These are phyloP conservation scores for Endotrypanum monterogeii DNA, from an alignment of 208 protist species.

Conservation along the genomic window DNA sequence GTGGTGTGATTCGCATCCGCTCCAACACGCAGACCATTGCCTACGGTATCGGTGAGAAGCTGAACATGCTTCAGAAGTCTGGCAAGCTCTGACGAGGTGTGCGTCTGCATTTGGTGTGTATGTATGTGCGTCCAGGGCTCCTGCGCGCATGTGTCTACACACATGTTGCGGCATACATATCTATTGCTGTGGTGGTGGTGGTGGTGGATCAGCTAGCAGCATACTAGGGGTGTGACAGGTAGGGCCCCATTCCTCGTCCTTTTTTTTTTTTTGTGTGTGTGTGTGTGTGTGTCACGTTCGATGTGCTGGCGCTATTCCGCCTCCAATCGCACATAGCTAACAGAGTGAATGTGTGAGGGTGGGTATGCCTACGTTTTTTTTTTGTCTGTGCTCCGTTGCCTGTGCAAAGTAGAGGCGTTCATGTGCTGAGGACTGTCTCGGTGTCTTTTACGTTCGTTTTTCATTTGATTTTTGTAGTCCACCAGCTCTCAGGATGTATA, in stretches of 20 bases:
- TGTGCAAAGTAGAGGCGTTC: neutral
- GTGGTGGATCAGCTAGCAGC: neutral
- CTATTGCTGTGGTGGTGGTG: neutral
- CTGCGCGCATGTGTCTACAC: neutral
- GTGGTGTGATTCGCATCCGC: constrained; percentile 97
- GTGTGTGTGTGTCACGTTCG: neutral
- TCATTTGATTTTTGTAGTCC: too few relatives aligned
- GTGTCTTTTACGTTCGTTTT: neutral
- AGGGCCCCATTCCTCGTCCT: constrained; percentile 4
- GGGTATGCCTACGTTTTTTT: neutral
- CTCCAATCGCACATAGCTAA: neutral
- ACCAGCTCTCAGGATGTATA: too few relatives aligned
- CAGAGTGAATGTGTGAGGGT: neutral
- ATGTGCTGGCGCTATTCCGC: neutral
- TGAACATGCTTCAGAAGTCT: constrained; percentile 77
- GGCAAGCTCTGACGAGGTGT: constrained; percentile 23
- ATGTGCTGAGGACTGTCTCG: neutral
- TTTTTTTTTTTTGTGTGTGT: neutral
- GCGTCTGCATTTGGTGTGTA: neutral
- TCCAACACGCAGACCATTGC: constrained; percentile 98
- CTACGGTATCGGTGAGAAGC: constrained; percentile 97
- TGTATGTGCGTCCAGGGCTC: constrained; percentile 1
- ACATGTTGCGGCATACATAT: neutral
- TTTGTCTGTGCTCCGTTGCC: neutral
- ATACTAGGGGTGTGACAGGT: neutral